phyloP scores from a whole-genome alignment of 345 rosid genomes.

The Pistacia integerrima region DNA sequence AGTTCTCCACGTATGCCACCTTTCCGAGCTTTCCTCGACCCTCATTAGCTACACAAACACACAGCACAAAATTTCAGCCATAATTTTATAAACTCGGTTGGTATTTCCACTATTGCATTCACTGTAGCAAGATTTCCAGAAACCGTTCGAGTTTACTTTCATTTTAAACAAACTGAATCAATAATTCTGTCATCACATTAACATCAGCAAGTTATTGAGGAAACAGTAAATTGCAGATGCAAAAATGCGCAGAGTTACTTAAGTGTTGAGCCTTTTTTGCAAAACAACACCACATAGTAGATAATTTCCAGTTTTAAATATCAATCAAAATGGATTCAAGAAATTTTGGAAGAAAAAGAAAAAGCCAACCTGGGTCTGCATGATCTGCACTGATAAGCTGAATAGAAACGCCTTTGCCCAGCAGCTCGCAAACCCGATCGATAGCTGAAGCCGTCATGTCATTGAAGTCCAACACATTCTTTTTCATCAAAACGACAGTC shows the following conservation, averaged over 20 bases:
- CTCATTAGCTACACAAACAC: slow-evolving; percentile 38
- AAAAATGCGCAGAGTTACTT: not conserved
- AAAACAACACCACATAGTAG: not conserved
- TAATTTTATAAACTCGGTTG: not conserved
- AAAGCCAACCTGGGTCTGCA: slow-evolving; percentile 56
- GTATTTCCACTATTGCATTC: not conserved
- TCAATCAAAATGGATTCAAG: slow-evolving; percentile 8
- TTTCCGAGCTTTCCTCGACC: slow-evolving; percentile 58
- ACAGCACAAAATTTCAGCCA: not conserved
- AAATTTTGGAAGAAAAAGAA: slow-evolving; percentile 12
- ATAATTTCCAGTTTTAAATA: not conserved
- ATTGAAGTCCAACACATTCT: slow-evolving; percentile 62
- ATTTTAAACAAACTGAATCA: too few species aligned
- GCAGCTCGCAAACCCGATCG: slow-evolving; percentile 66
- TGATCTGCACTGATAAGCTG: slow-evolving; percentile 61
- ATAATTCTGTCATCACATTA: not conserved
- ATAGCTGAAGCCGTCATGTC: slow-evolving; percentile 67
- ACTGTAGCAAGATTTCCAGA: not conserved
- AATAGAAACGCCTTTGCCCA: slow-evolving; percentile 64
- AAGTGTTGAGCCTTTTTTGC: not conserved
- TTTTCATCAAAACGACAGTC: slow-evolving; percentile 69
- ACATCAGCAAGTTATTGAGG: not conserved
- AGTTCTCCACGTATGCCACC: slow-evolving; percentile 62
- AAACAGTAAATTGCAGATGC: not conserved
- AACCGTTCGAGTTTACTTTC: too few species aligned